phyloP scores from a whole-genome alignment of 78 protist species.

The Creolimax fragrantissima region DNA sequence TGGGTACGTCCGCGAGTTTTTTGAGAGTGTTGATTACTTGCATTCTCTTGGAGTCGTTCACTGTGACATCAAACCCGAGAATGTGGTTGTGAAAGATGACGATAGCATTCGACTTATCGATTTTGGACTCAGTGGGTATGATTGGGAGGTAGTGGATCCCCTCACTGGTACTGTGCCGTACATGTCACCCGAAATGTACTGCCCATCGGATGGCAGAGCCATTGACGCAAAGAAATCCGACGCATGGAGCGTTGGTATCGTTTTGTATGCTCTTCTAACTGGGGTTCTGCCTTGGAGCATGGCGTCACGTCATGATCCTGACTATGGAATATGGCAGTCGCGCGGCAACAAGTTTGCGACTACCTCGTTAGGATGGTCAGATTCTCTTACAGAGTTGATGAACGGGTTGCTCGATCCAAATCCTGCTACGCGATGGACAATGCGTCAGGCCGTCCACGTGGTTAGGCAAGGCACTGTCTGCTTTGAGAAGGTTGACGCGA shows the following conservation, averaged over 20 bases:
- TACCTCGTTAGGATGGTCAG: background rate
- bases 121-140: slow-evolving; percentile 6
- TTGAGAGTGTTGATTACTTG: background rate
- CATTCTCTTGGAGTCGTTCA: slow-evolving; percentile 7
- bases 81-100: slow-evolving; percentile 4
- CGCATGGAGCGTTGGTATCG: background rate
- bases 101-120: background rate
- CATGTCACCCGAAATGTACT: background rate
- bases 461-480: background rate
- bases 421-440: background rate
- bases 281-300: background rate
- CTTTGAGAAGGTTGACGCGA: background rate
- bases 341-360: background rate
- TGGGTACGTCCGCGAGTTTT: background rate
- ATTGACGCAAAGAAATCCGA: background rate
- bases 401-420: background rate
- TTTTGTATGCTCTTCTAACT: background rate
- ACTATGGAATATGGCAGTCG: background rate
- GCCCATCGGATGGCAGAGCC: background rate
- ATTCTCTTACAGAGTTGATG: background rate
- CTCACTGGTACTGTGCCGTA: background rate
- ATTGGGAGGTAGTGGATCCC: background rate
- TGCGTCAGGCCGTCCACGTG: background rate
- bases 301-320: slow-evolving; percentile 25
- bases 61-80: slow-evolving; percentile 19